Base-by-base conservation (phyloP, 169 alveolate genomes). In the Eimeria mitis region DNA sequence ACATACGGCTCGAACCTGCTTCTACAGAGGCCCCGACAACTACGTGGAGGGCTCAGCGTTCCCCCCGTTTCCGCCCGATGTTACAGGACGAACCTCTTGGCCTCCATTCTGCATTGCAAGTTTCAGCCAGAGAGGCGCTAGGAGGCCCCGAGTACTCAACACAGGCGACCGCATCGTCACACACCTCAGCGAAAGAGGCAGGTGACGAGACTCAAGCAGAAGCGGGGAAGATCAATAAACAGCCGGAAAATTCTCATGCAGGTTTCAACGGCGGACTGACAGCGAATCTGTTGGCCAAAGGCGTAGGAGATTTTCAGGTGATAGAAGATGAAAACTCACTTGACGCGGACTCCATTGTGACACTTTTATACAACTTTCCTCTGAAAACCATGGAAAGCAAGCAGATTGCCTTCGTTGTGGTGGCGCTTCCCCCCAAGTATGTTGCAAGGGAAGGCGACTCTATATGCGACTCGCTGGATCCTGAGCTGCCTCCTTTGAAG, bases 361-460 rank as follows among this genome's bases (percentile, higher is more conserved):
- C 96, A 7, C 31, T 91, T 34, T 65, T 87, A 44, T 91, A 91
- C 87, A 85, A 91, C 42, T 91, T 91, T 59, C 90, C 92, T 4
- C 76, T 91, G 25, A 68, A 91, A 28, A 91, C 96, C 28, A 47
- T 71, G 75, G 96, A 91, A 68, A 91, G 92, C 70, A 54, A 76
- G 85, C 76, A 70, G 40, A 91, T 91, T 71, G 96, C 91, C n/a
- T 91, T 91, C 59, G 84, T 91, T 23, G 78, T 91, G 16, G 96
- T 91, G 49, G 96, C 96, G 28, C 87, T 91, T 19, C 96, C 96
- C 37, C 96, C 96, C 37, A 76, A 76, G 73, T 91, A 91, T 89
- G 52, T 65, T 8, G 87, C 91, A 21, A 65, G 71, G 68, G 61
- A 61, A 52, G 76, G 70, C 59, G 91, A 89, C 40, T 47, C 61